phyloP scores from a whole-genome alignment of 2,329 filamentous ascomycete species.

The Botrytis porri region DNA sequence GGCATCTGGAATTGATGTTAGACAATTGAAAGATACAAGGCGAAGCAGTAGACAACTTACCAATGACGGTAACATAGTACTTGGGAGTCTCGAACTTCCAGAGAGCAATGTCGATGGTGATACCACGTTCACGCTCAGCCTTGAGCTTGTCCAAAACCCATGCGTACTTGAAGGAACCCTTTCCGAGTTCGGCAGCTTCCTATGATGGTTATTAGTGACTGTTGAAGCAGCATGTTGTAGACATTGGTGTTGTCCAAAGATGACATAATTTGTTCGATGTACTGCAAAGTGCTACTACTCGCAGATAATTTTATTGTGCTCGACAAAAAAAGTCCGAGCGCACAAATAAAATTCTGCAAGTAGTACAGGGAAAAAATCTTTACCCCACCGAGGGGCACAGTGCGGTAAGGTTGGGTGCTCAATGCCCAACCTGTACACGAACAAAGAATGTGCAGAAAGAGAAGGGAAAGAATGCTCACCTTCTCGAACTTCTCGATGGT shows the following conservation, averaged over 20 bases:
- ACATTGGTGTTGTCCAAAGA: slow-evolving; percentile 12
- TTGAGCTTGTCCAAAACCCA: slow-evolving; percentile 99
- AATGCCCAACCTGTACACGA: neutral
- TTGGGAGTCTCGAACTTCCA: slow-evolving; percentile 99
- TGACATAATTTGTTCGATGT: neutral
- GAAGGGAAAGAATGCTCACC: slow-evolving; percentile 53
- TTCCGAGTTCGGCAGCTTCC: slow-evolving; percentile 98
- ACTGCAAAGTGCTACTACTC: neutral
- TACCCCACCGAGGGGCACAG: slow-evolving; percentile 15
- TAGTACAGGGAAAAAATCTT: neutral
- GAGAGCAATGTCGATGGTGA: slow-evolving; percentile 99
- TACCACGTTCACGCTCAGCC: slow-evolving; percentile 99
- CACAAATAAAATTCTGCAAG: neutral
- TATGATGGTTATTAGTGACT: slow-evolving; percentile 43
- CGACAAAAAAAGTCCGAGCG: neutral
- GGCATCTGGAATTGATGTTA: slow-evolving; percentile 60
- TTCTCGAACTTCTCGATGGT: slow-evolving; percentile 99
- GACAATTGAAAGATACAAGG: neutral
- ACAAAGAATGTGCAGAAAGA: slow-evolving; percentile 34
- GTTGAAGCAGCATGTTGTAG: neutral
- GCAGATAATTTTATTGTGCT: slow-evolving; percentile 16
- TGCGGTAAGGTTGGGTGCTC: neutral
- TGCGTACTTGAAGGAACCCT: slow-evolving; percentile 99
- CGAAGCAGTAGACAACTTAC: slow-evolving; percentile 49
- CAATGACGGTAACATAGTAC: slow-evolving; percentile 98